Evolutionary conservation across 768 basidiomycete species (phyloP).

Genomic region (Mycena haematopus): DNA sequence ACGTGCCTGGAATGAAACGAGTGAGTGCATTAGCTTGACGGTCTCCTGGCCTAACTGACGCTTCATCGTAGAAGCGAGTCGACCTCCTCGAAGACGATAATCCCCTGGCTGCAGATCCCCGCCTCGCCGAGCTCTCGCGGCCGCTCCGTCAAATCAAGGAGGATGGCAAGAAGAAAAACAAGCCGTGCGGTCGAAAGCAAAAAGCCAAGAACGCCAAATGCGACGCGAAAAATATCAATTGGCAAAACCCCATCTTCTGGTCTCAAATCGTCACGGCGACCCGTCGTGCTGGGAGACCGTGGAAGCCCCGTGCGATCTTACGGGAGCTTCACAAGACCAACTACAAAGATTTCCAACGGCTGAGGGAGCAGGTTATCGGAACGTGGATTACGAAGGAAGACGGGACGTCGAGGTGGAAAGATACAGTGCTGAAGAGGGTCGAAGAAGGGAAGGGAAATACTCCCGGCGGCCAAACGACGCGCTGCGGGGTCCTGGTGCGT

Average conservation of each 20-base stretch:
- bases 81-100: neutral
- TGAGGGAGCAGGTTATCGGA: constrained; percentile 23
- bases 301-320: constrained; percentile 2
- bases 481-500: constrained; percentile 2
- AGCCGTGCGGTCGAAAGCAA: constrained; percentile 12
- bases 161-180: neutral
- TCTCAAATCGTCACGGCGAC: constrained; percentile 8
- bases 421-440: neutral
- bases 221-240: constrained; percentile 17
- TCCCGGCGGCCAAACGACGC: constrained; percentile 9
- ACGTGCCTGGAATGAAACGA: neutral
- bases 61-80: neutral
- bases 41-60: neutral
- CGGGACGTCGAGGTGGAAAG: neutral
- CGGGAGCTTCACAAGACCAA: too few species aligned
- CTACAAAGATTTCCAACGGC: neutral
- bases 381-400: constrained; percentile 17
- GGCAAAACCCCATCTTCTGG: constrained; percentile 18
- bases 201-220: neutral
- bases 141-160: constrained; percentile 20
- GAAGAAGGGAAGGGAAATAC: neutral
- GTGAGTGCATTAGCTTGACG: neutral
- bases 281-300: neutral
- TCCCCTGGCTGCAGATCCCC: too few species aligned
- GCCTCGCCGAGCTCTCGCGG: constrained; percentile 24